phyloP scores from a whole-genome alignment of 257 asterid genomes.

The Rubia yunnanensis region DNA sequence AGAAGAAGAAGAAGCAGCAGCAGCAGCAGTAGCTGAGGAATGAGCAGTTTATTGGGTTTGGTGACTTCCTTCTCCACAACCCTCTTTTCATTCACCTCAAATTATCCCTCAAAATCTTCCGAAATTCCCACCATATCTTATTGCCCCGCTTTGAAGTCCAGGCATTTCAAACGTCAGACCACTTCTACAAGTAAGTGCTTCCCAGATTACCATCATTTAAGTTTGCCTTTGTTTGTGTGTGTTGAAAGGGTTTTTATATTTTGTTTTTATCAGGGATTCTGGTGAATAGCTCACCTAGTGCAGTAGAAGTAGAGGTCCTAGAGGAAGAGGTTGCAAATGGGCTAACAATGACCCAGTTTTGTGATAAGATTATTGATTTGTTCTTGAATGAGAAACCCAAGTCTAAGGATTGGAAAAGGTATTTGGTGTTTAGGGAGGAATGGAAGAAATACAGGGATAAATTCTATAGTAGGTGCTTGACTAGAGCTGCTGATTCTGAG shows the following conservation, averaged over 20 bases:
- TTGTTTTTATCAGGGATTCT: conserved; percentile 25
- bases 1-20: not conserved
- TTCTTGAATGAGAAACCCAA: conserved; percentile 81
- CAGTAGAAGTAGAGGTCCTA: conserved; percentile 32
- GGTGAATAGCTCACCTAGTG: conserved; percentile 22
- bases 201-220: not conserved
- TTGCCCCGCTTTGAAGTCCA: conserved; percentile 12
- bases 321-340: conserved; percentile 73
- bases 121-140: conserved; percentile 15
- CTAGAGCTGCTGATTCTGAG: conserved; percentile 57
- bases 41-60: conserved; percentile 15
- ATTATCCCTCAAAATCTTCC: conserved; percentile 26
- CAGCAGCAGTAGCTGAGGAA: not conserved
- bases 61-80: conserved; percentile 17
- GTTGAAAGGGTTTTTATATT: not conserved
- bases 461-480: conserved; percentile 49
- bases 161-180: conserved; percentile 20
- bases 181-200: conserved; percentile 15
- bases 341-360: conserved; percentile 62
- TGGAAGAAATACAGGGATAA: conserved; percentile 65
- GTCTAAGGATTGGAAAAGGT: conserved; percentile 70
- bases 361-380: conserved; percentile 77
- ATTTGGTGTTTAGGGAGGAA: conserved; percentile 72
- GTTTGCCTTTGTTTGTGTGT: not conserved
- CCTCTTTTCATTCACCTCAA: conserved; percentile 30